Percentiles rank a stretch among this genome's conserved stretches.
These are phyloP conservation scores for Bruguiera sexangula DNA, from an alignment of 345 rosid species.

Conservation along the genomic window DNA sequence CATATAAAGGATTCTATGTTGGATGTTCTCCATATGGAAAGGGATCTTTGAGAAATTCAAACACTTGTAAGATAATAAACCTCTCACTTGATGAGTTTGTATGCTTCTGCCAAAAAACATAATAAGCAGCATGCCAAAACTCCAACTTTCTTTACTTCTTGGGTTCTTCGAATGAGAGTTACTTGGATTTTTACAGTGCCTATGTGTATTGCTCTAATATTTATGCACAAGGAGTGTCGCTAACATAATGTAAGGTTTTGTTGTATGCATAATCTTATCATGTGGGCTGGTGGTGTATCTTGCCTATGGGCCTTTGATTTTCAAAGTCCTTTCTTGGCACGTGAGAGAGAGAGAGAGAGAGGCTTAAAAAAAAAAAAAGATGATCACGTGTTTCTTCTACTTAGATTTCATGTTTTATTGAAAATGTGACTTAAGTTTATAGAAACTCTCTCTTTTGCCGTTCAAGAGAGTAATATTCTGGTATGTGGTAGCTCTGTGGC, in stretches of 20 bases:
- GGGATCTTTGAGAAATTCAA: constrained; percentile 27
- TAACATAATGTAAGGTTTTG: not conserved
- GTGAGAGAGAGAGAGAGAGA: not conserved
- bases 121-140: not conserved
- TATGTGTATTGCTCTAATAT: not conserved
- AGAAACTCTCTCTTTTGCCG: not conserved
- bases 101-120: not conserved
- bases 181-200: not conserved
- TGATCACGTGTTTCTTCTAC: not conserved
- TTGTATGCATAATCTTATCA: not conserved
- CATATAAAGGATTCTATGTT: constrained; percentile 23
- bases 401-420: too few relatives aligned
- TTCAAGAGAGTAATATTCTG: not conserved
- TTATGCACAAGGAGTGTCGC: not conserved
- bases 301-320: not conserved
- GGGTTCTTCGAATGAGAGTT: not conserved
- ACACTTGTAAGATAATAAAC: constrained; percentile 33
- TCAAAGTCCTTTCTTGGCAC: not conserved
- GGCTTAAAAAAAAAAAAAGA: not conserved
- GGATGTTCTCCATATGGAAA: constrained; percentile 23
- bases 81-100: not conserved
- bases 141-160: not conserved
- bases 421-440: not conserved
- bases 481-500: not conserved
- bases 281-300: not conserved